Evolutionary conservation across 2,329 filamentous ascomycete species (phyloP).

Genomic region (Dactylellina sp.): DNA sequence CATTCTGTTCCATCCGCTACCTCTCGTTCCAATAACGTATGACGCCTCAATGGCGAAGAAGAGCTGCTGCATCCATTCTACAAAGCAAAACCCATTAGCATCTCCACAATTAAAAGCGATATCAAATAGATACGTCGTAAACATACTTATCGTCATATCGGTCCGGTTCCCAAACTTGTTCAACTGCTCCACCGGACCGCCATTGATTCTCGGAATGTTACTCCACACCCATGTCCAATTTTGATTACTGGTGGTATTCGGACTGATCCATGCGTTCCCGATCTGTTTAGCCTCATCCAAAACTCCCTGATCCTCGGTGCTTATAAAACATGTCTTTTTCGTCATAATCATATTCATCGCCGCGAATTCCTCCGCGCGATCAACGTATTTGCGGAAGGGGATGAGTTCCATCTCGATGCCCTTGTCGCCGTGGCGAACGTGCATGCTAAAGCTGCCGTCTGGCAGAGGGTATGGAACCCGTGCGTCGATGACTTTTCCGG

Average conservation of each 20-base stretch:
- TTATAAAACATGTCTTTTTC: slow-evolving; percentile 57
- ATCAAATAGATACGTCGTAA: too few relatives aligned
- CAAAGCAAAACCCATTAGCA: background rate
- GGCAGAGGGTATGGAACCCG: slow-evolving; percentile 56
- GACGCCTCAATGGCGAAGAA: slow-evolving; percentile 59
- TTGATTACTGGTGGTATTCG: slow-evolving; percentile 48
- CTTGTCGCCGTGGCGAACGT: slow-evolving; percentile 59
- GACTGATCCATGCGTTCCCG: slow-evolving; percentile 49
- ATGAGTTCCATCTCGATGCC: slow-evolving; percentile 58
- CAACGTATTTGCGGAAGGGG: slow-evolving; percentile 54
- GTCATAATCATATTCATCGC: slow-evolving; percentile 57
- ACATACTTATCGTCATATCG: slow-evolving; percentile 59
- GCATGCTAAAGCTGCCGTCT: slow-evolving; percentile 58
- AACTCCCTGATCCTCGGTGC: slow-evolving; percentile 57
- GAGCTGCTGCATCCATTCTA: slow-evolving; percentile 57
- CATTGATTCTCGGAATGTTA: slow-evolving; percentile 58
- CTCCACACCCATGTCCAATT: slow-evolving; percentile 59
- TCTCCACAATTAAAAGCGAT: background rate
- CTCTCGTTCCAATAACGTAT: slow-evolving; percentile 57
- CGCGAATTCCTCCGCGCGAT: slow-evolving; percentile 53
- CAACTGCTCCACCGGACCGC: slow-evolving; percentile 57
- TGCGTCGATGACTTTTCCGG: slow-evolving; percentile 29
- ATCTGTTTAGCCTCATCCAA: slow-evolving; percentile 55
- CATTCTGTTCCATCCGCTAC: slow-evolving; percentile 60
- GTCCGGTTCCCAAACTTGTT: slow-evolving; percentile 59